Percentiles rank a stretch among this genome's conserved stretches.
Evolutionary conservation across 345 rosid species (phyloP).

Genomic region (Brassica napus): DNA sequence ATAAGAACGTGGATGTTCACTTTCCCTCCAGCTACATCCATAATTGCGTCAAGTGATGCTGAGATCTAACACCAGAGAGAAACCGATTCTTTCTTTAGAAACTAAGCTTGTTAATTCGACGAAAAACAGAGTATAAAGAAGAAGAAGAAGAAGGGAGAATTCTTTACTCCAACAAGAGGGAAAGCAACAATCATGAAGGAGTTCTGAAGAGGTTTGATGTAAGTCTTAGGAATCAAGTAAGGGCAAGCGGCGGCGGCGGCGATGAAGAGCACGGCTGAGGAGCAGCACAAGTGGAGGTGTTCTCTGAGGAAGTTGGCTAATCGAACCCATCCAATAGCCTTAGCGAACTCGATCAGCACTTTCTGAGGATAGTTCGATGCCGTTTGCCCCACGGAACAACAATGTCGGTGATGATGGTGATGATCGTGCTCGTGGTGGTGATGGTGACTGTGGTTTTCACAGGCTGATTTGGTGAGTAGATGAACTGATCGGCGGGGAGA

Average conservation of each 20-base stretch:
- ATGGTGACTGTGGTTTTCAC: constrained; percentile 28
- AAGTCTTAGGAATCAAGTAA: constrained; percentile 57
- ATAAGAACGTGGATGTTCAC: constrained; percentile 94
- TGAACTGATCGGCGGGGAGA: constrained; percentile 26
- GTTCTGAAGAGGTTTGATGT: constrained; percentile 59
- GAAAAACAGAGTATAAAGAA: neutral
- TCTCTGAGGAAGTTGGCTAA: constrained; percentile 73
- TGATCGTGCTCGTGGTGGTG: constrained; percentile 15
- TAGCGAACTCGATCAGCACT: constrained; percentile 55
- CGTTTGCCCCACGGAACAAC: constrained; percentile 17
- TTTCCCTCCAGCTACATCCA: constrained; percentile 78
- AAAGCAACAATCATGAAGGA: constrained; percentile 64
- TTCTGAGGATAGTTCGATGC: constrained; percentile 46
- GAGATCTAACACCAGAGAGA: constrained; percentile 53
- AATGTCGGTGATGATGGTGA: constrained; percentile 30
- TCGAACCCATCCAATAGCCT: constrained; percentile 60
- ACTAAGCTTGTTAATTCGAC: neutral
- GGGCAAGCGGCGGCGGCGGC: constrained; percentile 75
- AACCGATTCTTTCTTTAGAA: neutral
- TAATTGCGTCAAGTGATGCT: constrained; percentile 81
- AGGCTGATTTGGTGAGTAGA: neutral
- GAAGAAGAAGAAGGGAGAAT: neutral
- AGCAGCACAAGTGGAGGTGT: constrained; percentile 70
- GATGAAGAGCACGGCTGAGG: constrained; percentile 64
- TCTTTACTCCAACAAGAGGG: constrained; percentile 81